Evolutionary conservation across 305 asterid genomes (phyloP).

Genomic region (Fraxinus velutina): DNA sequence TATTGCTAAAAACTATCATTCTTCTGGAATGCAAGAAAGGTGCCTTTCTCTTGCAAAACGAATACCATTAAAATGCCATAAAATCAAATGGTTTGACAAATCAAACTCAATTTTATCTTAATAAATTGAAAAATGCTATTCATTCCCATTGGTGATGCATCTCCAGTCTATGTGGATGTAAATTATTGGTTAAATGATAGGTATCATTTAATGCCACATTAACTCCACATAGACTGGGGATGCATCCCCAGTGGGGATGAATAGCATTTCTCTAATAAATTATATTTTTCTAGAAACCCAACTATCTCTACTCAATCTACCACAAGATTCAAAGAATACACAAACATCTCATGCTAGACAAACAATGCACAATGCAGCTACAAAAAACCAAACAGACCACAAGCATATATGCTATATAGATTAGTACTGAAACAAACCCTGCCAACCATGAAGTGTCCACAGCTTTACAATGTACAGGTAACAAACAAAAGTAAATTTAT

Average conservation of each 20-base stretch:
- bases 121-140: too few species aligned
- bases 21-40: background rate
- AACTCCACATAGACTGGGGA: too few species aligned
- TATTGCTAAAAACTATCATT: background rate
- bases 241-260: too few species aligned
- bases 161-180: too few species aligned
- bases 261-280: too few species aligned
- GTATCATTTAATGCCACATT: too few species aligned
- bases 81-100: background rate
- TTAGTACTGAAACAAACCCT: background rate
- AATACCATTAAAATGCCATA: background rate
- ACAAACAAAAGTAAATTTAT: background rate
- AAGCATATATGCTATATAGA: background rate
- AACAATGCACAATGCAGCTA: background rate
- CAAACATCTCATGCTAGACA: background rate
- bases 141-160: too few species aligned
- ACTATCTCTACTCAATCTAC: background rate
- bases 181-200: too few species aligned
- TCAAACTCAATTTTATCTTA: background rate
- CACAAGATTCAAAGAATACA: background rate
- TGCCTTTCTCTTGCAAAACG: background rate
- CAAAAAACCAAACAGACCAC: background rate
- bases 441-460: background rate
- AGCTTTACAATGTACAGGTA: background rate
- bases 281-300: background rate